Conservation (phyloP, 352 stramenopile species). For the Pythium myriotylum region DNA sequence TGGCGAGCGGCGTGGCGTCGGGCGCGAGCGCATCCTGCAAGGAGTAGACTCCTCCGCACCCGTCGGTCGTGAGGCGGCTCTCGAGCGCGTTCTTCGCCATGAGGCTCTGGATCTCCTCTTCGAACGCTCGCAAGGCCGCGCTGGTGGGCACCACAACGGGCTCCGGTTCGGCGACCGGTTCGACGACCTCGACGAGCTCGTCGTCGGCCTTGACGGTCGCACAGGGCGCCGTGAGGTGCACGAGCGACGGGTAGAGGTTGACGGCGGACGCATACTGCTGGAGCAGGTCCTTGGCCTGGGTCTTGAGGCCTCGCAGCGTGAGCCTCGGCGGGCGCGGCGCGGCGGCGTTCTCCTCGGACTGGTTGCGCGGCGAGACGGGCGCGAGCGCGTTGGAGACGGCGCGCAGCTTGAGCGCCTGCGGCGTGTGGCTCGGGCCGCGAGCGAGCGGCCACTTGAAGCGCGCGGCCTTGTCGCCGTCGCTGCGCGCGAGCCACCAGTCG, state of each 20-base stretch:
- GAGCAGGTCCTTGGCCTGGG: slow-evolving; percentile 30
- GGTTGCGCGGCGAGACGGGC: slow-evolving; percentile 7
- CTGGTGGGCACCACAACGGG: slow-evolving; percentile 23
- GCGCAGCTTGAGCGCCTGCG: slow-evolving; percentile 17
- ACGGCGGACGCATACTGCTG: slow-evolving; percentile 30
- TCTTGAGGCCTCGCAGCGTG: slow-evolving; percentile 24
- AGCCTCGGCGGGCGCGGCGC: slow-evolving; percentile 16
- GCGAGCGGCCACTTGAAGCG: slow-evolving; percentile 26
- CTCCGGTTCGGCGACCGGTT: slow-evolving; percentile 11
- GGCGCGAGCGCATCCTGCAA: slow-evolving; percentile 29
- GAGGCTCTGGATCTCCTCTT: slow-evolving; percentile 43
- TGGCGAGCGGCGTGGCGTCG: slow-evolving; percentile 47
- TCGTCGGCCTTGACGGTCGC: slow-evolving; percentile 4
- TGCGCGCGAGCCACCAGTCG: slow-evolving; percentile 31
- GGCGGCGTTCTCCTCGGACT: slow-evolving; percentile 4
- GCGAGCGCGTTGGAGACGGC: slow-evolving; percentile 10
- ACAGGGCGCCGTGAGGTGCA: slow-evolving; percentile 24
- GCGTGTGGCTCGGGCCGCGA: slow-evolving; percentile 28
- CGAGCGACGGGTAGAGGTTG: slow-evolving; percentile 33
- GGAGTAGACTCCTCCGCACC: slow-evolving; percentile 80
- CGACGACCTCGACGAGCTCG: background rate
- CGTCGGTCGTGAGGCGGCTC: slow-evolving; percentile 75
- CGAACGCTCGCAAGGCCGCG: slow-evolving; percentile 45
- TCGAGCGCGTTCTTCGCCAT: slow-evolving; percentile 33
- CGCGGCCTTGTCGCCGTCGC: slow-evolving; percentile 17